phyloP scores from a whole-genome alignment of 306 rosid genomes.

The Adenanthera pavonina region DNA sequence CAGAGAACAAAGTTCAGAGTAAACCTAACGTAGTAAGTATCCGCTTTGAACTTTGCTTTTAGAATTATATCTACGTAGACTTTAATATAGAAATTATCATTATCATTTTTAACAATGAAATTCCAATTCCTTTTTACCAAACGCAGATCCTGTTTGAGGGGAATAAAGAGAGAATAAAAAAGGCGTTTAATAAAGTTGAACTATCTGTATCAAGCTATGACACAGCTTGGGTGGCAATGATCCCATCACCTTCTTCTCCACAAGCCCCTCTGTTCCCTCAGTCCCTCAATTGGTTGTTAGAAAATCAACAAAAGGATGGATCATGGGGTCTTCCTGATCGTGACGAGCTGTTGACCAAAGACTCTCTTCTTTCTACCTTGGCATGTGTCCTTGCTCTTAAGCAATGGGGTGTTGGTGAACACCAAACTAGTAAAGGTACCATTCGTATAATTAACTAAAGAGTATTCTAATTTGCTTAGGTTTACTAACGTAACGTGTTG shows the following conservation, averaged over 20 bases:
- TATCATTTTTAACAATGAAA: too few relatives aligned
- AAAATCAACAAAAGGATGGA: slow-evolving; percentile 76
- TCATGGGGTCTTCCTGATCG: slow-evolving; percentile 68
- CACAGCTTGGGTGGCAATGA: slow-evolving; percentile 95
- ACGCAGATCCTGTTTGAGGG: slow-evolving; percentile 52
- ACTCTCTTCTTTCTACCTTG: slow-evolving; percentile 74
- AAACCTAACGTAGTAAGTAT: too few relatives aligned
- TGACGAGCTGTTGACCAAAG: slow-evolving; percentile 60
- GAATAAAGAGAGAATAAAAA: slow-evolving; percentile 61
- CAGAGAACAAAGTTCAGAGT: too few relatives aligned
- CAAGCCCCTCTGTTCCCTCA: slow-evolving; percentile 68
- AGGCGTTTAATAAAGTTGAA: slow-evolving; percentile 66
- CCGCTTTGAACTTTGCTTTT: too few relatives aligned
- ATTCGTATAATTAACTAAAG: too few relatives aligned
- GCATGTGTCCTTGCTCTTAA: slow-evolving; percentile 72
- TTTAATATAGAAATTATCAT: too few relatives aligned
- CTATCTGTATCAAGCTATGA: slow-evolving; percentile 79
- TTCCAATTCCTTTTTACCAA: too few relatives aligned
- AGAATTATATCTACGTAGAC: too few relatives aligned
- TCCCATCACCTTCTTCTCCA: slow-evolving; percentile 62
- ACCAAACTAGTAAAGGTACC: slow-evolving; percentile 67
- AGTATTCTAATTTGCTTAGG: too few relatives aligned
- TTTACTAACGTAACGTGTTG: too few relatives aligned
- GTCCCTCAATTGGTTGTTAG: slow-evolving; percentile 72
- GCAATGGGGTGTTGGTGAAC: slow-evolving; percentile 68